Evolutionary conservation across 805 yeast species (phyloP).

Genomic region (Hanseniaspora valbyensis): DNA sequence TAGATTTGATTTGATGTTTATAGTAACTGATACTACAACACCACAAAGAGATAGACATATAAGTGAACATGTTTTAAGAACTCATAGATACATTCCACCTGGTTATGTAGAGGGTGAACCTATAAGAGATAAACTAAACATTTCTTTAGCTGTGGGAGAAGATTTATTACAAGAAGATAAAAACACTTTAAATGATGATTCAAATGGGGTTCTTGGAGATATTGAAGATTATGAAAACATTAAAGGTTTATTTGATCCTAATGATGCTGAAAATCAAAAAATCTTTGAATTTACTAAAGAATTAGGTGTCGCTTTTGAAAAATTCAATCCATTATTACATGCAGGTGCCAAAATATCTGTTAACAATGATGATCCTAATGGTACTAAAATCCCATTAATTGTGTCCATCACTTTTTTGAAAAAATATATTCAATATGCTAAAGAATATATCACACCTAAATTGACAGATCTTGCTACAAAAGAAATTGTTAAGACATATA

Average conservation of each 20-base stretch:
- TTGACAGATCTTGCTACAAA: constrained; percentile 67
- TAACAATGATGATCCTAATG: constrained; percentile 29
- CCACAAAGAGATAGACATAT: constrained; percentile 74
- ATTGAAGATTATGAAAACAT: constrained; percentile 34
- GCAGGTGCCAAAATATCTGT: constrained; percentile 53
- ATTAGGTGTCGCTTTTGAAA: constrained; percentile 49
- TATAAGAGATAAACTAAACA: constrained; percentile 59
- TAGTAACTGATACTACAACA: constrained; percentile 89
- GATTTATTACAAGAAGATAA: constrained; percentile 31
- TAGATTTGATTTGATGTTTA: constrained; percentile 90
- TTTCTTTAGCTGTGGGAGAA: constrained; percentile 71
- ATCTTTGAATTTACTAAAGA: constrained; percentile 14
- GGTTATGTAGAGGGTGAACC: constrained; percentile 92
- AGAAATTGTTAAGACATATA: constrained; percentile 67
- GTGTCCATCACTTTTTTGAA: constrained; percentile 76
- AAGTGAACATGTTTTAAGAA: constrained; percentile 87
- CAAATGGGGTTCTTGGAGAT: constrained; percentile 34
- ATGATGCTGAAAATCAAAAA: constrained; percentile 11
- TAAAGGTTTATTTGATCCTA: constrained; percentile 23
- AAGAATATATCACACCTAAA: constrained; percentile 72
- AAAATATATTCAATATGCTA: constrained; percentile 89
- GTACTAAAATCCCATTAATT: constrained; percentile 34
- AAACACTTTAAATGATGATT: constrained; percentile 10
- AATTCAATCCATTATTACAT: constrained; percentile 69
- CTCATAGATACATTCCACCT: constrained; percentile 80